Conservation (phyloP, 305 asterid species). For the Lippia alba region DNA sequence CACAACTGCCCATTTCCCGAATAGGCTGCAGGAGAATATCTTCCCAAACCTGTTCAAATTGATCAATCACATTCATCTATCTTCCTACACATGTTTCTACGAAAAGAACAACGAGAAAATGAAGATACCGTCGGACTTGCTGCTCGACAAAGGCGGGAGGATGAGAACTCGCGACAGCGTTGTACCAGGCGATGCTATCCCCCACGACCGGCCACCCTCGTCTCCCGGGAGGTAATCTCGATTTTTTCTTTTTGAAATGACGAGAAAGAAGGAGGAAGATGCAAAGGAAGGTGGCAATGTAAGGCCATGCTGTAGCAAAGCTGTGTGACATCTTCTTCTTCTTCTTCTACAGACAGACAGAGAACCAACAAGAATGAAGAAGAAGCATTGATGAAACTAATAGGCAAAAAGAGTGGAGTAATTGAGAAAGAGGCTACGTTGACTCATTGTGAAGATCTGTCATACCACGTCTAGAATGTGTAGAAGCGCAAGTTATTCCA, state of each 20-base stretch:
- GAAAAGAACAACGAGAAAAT: background rate
- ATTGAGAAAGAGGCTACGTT: conserved; percentile 52
- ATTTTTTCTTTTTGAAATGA: conserved; percentile 36
- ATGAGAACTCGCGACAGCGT: conserved; percentile 84
- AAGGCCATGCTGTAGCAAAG: conserved; percentile 33
- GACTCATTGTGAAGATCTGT: conserved; percentile 52
- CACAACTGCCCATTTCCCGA: conserved; percentile 83
- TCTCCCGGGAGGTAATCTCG: conserved; percentile 77
- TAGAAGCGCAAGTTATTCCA: conserved; percentile 44
- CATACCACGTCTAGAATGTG: conserved; percentile 69
- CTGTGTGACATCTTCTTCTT: conserved; percentile 30
- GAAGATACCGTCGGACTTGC: conserved; percentile 66
- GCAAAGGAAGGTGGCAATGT: conserved; percentile 33
- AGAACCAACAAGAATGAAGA: conserved; percentile 26
- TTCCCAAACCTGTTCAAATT: conserved; percentile 65
- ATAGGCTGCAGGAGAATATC: conserved; percentile 77
- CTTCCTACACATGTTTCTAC: background rate
- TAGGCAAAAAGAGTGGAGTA: conserved; percentile 34
- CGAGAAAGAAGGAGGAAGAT: conserved; percentile 39
- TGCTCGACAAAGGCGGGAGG: conserved; percentile 78
- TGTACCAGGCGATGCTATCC: conserved; percentile 84
- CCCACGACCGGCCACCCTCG: conserved; percentile 85
- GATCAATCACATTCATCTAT: background rate
- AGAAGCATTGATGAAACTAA: conserved; percentile 2
- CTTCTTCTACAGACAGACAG: conserved; percentile 25